phyloP scores from a whole-genome alignment of 306 rosid genomes.

The Quercus suber region DNA sequence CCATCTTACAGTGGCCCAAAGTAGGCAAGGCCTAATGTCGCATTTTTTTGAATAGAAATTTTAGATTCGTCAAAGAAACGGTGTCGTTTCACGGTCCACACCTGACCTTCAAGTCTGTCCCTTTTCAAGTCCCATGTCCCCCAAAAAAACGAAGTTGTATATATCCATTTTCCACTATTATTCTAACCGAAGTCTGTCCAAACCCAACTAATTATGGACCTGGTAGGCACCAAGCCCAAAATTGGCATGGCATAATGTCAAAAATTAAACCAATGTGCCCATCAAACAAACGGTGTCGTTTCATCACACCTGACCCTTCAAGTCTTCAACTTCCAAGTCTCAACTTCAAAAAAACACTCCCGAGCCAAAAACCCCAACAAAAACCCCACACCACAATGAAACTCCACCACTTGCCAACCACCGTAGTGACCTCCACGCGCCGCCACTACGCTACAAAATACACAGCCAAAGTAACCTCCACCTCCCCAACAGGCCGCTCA shows the following conservation, averaged over 20 bases:
- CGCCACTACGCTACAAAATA: constrained; percentile 73
- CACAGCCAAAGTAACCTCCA: constrained; percentile 76
- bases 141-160: no score
- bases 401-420: background rate
- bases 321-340: background rate
- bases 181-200: no score
- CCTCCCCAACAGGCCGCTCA: constrained; percentile 66
- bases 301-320: background rate
- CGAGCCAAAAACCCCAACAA: background rate
- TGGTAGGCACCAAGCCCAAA: no score
- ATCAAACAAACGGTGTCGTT: background rate
- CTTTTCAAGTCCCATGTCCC: no score
- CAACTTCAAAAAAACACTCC: background rate
- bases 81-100: no score
- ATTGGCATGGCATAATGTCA: no score
- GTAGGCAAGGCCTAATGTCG: no score
- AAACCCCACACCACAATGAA: constrained; percentile 28
- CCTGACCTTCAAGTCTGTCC: no score
- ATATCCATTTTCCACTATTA: no score
- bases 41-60: accelerated
- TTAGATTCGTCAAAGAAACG: no score
- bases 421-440: background rate
- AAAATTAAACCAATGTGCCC: background rate
- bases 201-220: no score
- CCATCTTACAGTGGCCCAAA: no score